A percentile compares a stretch with the other conserved stretches of the same genome.
phyloP scores from a whole-genome alignment of 2,329 filamentous ascomycete species.

The Albifimbria verrucaria region DNA sequence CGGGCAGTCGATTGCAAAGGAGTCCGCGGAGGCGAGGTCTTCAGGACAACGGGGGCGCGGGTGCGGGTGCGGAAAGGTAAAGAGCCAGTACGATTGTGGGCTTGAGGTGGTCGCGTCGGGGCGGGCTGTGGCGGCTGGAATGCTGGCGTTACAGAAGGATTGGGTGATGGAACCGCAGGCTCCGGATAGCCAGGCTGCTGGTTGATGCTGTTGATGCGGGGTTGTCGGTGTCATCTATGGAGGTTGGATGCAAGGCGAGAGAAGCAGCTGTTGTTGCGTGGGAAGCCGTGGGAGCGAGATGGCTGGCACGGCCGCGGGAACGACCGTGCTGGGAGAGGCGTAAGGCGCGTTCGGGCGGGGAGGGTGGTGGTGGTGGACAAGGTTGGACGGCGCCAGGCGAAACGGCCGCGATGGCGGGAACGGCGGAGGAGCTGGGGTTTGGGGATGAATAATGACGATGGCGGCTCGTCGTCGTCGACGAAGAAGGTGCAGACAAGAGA shows the following conservation, averaged over 20 bases:
- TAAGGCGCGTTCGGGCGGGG: background rate
- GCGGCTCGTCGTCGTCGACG: background rate
- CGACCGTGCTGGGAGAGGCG: constrained; percentile 34
- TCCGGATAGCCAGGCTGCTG: constrained; percentile 28
- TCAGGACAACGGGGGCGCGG: background rate
- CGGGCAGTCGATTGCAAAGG: constrained; percentile 36
- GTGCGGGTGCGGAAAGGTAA: constrained; percentile 1
- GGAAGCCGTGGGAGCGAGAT: constrained; percentile 46
- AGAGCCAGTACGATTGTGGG: constrained; percentile 4
- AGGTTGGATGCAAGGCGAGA: constrained; percentile 18
- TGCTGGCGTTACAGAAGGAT: constrained; percentile 14
- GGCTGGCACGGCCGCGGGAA: constrained; percentile 41
- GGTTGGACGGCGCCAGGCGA: constrained; percentile 8
- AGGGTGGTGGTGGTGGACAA: background rate
- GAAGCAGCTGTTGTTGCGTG: constrained; percentile 30
- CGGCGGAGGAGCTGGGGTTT: background rate
- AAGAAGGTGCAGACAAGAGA: background rate
- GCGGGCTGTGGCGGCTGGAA: constrained; percentile 11
- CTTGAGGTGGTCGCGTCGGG: constrained; percentile 6
- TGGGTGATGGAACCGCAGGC: constrained; percentile 12
- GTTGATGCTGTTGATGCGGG: constrained; percentile 24
- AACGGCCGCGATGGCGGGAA: constrained; percentile 13
- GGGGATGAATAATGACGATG: constrained; percentile 3
- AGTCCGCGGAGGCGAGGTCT: constrained; percentile 41
- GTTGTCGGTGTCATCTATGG: constrained; percentile 25